These are phyloP conservation scores for Coemansia sp. DNA, from an alignment of 192 early-diverging fungal genomes.

Conservation along the genomic window DNA sequence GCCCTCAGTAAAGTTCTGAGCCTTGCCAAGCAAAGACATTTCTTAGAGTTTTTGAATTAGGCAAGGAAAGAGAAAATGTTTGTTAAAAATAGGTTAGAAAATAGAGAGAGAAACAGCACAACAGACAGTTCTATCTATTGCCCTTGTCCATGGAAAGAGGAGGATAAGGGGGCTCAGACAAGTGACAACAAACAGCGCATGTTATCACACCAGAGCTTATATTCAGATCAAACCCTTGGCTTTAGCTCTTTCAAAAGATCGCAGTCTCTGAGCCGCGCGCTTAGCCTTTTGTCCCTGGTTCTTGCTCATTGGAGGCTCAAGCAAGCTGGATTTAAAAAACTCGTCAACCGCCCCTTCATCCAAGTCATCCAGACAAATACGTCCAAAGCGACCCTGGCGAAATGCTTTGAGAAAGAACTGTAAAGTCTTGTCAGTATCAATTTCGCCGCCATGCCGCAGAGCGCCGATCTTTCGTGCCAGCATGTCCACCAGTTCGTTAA, in stretches of 20 bases:
- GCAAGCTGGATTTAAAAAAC: conserved; percentile 45
- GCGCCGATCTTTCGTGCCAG: conserved; percentile 71
- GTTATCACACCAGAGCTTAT: background rate
- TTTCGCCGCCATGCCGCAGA: conserved; percentile 64
- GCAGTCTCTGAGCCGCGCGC: conserved; percentile 42
- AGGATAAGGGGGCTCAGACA: background rate
- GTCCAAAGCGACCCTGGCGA: conserved; percentile 82
- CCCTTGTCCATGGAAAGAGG: background rate
- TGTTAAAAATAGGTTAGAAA: background rate
- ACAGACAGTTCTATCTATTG: background rate
- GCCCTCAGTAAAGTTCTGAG: conserved; percentile 47
- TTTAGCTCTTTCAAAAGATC: conserved; percentile 33
- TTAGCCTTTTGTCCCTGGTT: conserved; percentile 50
- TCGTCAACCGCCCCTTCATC: conserved; percentile 52
- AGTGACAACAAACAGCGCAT: background rate
- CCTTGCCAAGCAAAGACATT: conserved; percentile 19
- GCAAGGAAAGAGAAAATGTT: background rate
- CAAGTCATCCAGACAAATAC: conserved; percentile 81
- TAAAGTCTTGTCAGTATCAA: conserved; percentile 67
- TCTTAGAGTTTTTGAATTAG: background rate
- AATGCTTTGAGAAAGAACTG: conserved; percentile 75
- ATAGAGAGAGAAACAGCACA: background rate
- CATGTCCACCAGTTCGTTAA: conserved; percentile 62
- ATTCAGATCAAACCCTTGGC: conserved; percentile 17
- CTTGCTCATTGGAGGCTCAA: conserved; percentile 36